Percentiles rank a stretch among this genome's conserved stretches.
phyloP scores from a whole-genome alignment of 2,329 filamentous ascomycete species.

The Epicoccum nigrum region DNA sequence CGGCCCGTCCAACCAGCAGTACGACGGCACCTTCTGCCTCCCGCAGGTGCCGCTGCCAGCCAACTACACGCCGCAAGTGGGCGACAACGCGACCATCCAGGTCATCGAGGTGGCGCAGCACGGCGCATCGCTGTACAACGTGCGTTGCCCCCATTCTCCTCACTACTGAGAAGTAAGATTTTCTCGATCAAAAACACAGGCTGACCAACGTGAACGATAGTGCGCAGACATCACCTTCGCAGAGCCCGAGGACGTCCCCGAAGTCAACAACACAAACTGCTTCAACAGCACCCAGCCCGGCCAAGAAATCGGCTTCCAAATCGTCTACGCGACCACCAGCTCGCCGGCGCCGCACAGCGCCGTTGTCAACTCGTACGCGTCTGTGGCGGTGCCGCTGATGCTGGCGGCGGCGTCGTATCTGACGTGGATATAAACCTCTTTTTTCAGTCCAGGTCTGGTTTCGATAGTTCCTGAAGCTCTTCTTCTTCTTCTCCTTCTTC shows the following conservation, averaged over 20 bases:
- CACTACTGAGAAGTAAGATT: too few relatives aligned
- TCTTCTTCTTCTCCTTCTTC: background rate
- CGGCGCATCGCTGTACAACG: conserved; percentile 81
- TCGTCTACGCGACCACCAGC: conserved; percentile 68
- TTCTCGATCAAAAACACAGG: too few relatives aligned
- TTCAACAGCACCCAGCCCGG: conserved; percentile 71
- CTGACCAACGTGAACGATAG: too few relatives aligned
- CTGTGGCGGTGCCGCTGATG: conserved; percentile 37
- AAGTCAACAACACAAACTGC: conserved; percentile 83
- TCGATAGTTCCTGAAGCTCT: too few relatives aligned
- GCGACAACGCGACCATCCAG: conserved; percentile 92
- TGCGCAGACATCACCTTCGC: conserved; percentile 95
- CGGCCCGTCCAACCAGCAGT: conserved; percentile 82
- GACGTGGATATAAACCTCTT: conserved; percentile 28
- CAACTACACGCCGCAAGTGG: conserved; percentile 72
- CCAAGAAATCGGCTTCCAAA: conserved; percentile 69
- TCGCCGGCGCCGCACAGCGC: conserved; percentile 37
- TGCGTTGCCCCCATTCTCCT: conserved; percentile 58
- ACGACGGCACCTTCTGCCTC: conserved; percentile 85
- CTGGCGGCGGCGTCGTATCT: conserved; percentile 35
- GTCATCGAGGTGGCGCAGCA: conserved; percentile 83
- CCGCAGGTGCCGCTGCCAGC: conserved; percentile 85
- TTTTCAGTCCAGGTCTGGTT: background rate
- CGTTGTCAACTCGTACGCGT: conserved; percentile 33
- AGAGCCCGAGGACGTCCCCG: conserved; percentile 74